Evolutionary conservation across 345 rosid species (phyloP), one percentile per base, ranked within the genome.

Genomic region (Capsella bursapastoris): DNA sequence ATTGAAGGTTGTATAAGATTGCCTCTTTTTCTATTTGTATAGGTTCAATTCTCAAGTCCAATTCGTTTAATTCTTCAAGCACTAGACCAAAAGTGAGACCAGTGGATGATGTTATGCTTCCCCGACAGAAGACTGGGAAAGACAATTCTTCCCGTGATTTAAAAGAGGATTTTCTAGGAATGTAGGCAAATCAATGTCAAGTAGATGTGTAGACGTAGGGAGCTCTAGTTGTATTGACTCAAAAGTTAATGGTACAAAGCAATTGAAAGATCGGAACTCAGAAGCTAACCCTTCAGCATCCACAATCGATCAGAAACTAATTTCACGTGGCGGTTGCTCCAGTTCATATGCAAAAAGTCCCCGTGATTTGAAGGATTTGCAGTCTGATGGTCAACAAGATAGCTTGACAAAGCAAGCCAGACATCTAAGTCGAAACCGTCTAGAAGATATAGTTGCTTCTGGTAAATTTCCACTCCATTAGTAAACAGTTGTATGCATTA

Each of bases 21-120:
- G 32, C 75, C 32, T 40, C 75, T 14, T 43, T 77, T 60, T 57
- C 53, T 75, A 56, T 66, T 62, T 80, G 27, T 82, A 55, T 84
- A 96, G 99, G 91, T 73, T 65, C 86, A 71, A 76, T 89, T 15
- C 70, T 81, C 45, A 96, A 88, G 86, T 89, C 97, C 76, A 84
- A 81, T 66, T 96, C 98, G 22, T 90, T 87, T 81, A 89, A 61
- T 76, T 75, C 75, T 70, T 63, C 71, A 10, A 84, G 65, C 84
- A 80, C 84, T 68, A 90, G 87, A 82, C 75, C 91, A 29, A 96
- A 88, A 81, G 82, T 85, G 81, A 89, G 84, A 83, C 85, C 79
- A 70, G 89, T 82, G 35, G 89, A 90, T 76, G 97, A 88, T 78
- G 84, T 73, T 18, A 18, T 18, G 18, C 18, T 18, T 79, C 88